A percentile compares a stretch with the other conserved stretches of the same genome.
Evolutionary conservation across 768 basidiomycete genomes (phyloP).

Genomic region (Boletus barrowsii): DNA sequence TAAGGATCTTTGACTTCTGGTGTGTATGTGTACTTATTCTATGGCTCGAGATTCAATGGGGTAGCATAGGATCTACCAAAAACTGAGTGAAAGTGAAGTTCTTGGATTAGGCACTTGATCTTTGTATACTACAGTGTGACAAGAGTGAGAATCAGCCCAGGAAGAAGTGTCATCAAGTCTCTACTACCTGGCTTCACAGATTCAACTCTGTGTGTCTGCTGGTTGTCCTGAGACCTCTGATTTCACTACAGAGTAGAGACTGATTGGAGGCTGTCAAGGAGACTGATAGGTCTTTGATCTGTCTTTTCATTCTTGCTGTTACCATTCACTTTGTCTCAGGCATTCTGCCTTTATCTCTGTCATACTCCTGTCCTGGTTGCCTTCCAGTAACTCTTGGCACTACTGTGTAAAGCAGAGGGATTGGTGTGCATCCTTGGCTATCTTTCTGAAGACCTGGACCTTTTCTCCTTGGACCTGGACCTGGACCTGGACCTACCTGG

Average conservation of each 20-base stretch:
- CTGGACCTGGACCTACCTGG: too few species aligned
- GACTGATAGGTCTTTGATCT: neutral
- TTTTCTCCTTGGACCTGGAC: neutral
- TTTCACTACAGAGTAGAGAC: constrained; percentile 2
- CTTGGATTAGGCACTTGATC: neutral
- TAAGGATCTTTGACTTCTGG: too few species aligned
- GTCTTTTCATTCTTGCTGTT: too few species aligned
- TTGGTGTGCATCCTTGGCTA: neutral
- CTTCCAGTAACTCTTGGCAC: neutral
- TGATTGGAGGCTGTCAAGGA: neutral
- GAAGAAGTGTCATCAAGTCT: constrained; percentile 7
- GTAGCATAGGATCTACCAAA: too few species aligned
- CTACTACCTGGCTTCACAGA: constrained; percentile 12
- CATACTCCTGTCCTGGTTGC: neutral
- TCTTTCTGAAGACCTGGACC: neutral
- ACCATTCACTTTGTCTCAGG: too few species aligned
- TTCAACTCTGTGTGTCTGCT: constrained; percentile 10
- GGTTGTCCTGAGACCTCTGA: constrained; percentile 6
- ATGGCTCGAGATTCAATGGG: too few species aligned
- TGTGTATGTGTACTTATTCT: too few species aligned
- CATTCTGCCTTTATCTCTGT: constrained; percentile 1
- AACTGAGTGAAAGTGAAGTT: too few species aligned
- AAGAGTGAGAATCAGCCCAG: neutral
- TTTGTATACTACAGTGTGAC: neutral
- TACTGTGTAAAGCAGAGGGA: neutral